Evolutionary conservation across 179 eudicot species (phyloP).

Genomic region (Corrigiola litoralis): DNA sequence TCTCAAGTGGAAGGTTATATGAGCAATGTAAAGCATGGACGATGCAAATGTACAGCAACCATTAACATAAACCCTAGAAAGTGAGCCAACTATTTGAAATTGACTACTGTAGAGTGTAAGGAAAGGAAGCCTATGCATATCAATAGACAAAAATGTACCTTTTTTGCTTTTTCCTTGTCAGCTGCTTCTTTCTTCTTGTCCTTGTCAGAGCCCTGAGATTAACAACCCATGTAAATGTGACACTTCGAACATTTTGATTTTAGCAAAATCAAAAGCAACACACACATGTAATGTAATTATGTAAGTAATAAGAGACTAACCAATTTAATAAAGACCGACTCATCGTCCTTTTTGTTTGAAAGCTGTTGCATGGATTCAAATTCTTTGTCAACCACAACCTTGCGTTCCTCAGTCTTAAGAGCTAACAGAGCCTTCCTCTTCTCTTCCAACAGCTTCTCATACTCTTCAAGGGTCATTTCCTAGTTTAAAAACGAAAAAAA

Average conservation of each 20-base stretch:
- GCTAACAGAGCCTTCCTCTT: slow-evolving; percentile 34
- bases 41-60: too few relatives aligned
- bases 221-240: neutral
- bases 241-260: neutral
- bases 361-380: slow-evolving; percentile 35
- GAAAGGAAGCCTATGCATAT: neutral
- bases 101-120: neutral
- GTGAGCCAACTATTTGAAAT: neutral
- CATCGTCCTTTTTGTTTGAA: slow-evolving; percentile 36
- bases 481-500: neutral
- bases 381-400: slow-evolving; percentile 40
- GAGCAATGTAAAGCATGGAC: neutral
- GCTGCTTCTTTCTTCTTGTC: slow-evolving; percentile 75
- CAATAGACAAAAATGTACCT: slow-evolving; percentile 53
- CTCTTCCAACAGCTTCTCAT: slow-evolving; percentile 36
- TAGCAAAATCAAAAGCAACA: neutral
- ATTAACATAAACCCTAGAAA: too few relatives aligned
- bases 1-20: neutral
- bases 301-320: slow-evolving; percentile 10
- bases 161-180: slow-evolving; percentile 84
- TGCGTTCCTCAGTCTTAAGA: slow-evolving; percentile 32
- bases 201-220: slow-evolving; percentile 74
- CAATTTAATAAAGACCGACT: slow-evolving; percentile 34
- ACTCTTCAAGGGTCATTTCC: slow-evolving; percentile 45
- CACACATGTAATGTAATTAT: too few relatives aligned